Conservation (phyloP, 495 filamentous ascomycete genomes). For the Neurospora sp. region DNA sequence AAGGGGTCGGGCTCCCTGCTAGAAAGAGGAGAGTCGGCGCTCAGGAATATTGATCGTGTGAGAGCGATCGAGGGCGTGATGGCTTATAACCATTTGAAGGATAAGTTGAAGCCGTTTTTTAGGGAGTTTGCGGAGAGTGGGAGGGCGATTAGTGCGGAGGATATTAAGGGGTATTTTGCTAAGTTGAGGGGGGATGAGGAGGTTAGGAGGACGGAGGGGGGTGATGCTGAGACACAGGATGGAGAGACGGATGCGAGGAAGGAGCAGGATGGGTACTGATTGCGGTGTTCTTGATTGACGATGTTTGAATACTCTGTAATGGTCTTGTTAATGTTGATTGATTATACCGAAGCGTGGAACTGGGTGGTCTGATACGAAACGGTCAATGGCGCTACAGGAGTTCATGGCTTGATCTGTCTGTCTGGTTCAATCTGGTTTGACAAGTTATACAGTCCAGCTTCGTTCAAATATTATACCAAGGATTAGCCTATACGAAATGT, state of each 20-base stretch:
- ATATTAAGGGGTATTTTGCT: slow-evolving; percentile 93
- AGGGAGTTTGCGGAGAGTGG: slow-evolving; percentile 89
- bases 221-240: no score
- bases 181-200: slow-evolving; percentile 78
- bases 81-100: slow-evolving; percentile 91
- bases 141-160: slow-evolving; percentile 71
- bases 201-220: slow-evolving; percentile 30
- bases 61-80: slow-evolving; percentile 92
- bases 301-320: not conserved
- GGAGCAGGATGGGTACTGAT: slow-evolving; percentile 52
- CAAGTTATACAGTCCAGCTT: not conserved
- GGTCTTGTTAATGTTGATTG: not conserved
- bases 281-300: not conserved
- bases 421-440: not conserved
- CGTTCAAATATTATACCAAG: not conserved
- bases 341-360: not conserved
- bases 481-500: no score
- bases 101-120: slow-evolving; percentile 86
- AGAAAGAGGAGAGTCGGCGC: slow-evolving; percentile 80
- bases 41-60: slow-evolving; percentile 84
- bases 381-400: not conserved
- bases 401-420: not conserved
- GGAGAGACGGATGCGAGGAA: slow-evolving; percentile 17
- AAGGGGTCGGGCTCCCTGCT: slow-evolving; percentile 59
- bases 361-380: not conserved